Conservation (phyloP, 2,329 filamentous ascomycete species). For the Claviceps citrina region DNA sequence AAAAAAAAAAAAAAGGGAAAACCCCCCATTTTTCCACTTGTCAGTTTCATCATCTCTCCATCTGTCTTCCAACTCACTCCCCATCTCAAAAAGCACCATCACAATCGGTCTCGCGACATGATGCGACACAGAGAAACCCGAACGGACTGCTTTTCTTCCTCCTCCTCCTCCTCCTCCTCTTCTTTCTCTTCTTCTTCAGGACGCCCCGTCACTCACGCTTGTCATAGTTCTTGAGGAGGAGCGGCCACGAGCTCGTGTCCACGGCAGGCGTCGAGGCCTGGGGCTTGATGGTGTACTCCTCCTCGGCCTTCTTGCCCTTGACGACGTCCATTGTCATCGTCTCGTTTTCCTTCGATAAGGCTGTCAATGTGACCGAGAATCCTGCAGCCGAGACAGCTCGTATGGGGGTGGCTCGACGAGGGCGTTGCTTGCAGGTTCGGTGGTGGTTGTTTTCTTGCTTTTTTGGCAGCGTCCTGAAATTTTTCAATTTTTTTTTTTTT, state of each 20-base stretch:
- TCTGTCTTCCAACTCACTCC: background rate
- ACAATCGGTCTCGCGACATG: background rate
- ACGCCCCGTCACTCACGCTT: constrained; percentile 55
- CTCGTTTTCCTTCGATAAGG: too few species aligned
- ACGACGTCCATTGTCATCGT: constrained; percentile 33
- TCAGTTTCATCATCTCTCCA: constrained; percentile 4
- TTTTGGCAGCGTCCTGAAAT: background rate
- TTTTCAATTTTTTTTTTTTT: constrained; percentile 11
- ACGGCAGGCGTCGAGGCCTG: constrained; percentile 63
- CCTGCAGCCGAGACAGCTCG: constrained; percentile 7
- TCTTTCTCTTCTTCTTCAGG: background rate
- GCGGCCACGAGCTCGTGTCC: constrained; percentile 80
- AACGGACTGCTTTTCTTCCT: too few species aligned
- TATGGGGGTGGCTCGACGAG: constrained; percentile 10
- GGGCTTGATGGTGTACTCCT: constrained; percentile 83
- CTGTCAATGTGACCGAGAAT: constrained; percentile 7
- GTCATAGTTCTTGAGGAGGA: constrained; percentile 92
- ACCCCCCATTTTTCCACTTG: too few species aligned
- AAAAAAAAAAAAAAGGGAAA: background rate
- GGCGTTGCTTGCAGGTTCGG: constrained; percentile 9
- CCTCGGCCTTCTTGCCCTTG: constrained; percentile 32
- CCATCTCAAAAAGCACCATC: background rate
- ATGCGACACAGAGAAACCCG: too few species aligned
- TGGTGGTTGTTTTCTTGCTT: constrained; percentile 5
- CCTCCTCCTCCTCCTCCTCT: background rate